Evolutionary conservation across 2,329 filamentous ascomycete species (phyloP), one percentile per base, ranked within the genome.

Genomic region (Metarhizium brunneum): DNA sequence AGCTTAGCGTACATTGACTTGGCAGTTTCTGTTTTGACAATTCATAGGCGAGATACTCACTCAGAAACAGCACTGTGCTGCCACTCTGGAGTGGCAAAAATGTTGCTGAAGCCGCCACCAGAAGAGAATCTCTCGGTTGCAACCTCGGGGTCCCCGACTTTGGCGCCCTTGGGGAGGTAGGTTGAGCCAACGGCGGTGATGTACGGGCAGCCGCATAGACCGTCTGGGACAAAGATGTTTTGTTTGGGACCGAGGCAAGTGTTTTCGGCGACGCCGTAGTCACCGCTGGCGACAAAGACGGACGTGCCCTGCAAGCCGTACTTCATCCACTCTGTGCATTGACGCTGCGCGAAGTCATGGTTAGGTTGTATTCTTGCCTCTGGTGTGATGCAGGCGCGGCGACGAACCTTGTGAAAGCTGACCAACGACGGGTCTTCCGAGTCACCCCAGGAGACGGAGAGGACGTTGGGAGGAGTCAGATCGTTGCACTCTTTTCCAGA

Each of bases 121-220:
- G 71, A 75, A 56, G 72, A 73, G 66, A 77, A 76, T 62, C 74
- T 68, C 0, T 50, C 56, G 13, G 54, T 57, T 20, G 62, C 60
- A 1, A 38, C 45, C 54, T 64, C 62, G 6, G 20, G 16, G 45
- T 52, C 30, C 25, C 49, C 52, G 25, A 54, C 42, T 6, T 52
- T 53, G 32, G 56, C 52, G 36, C 61, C 59, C 3, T 38, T 43
- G 5, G 60, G 57, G 16, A 65, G 54, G 75, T 68, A 63, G 0
- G 78, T 80, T 14, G 77, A 76, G 18, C 78, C 78, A 3, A 81
- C 76, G 4, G 73, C 68, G 0, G 75, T 78, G 29, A 81, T 66
- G 61, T 74, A 81, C 0, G 78, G 78, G 56, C 78, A 80, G 6
- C 68, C 70, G 1, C 66, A 68, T 0, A 76, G 75, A 60, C 78